Conservation (phyloP, 306 rosid species). For the Begonia loranthoides region DNA sequence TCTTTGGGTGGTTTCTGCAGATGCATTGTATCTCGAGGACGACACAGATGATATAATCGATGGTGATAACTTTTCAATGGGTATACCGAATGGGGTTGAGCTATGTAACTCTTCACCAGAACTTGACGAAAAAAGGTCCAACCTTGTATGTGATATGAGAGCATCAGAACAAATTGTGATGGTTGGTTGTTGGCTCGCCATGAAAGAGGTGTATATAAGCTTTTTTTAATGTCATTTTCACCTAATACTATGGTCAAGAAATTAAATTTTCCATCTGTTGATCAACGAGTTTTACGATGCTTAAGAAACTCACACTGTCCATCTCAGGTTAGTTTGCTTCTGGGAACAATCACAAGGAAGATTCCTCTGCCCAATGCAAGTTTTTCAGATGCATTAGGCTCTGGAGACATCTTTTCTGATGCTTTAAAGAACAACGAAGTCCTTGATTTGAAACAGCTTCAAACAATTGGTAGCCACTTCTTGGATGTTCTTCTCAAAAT, state of each 20-base stretch:
- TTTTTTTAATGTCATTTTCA: not conserved
- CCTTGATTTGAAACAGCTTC: slow-evolving; percentile 74
- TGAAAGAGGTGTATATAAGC: slow-evolving; percentile 89
- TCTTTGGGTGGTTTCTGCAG: slow-evolving; percentile 93
- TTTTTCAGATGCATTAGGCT: slow-evolving; percentile 27
- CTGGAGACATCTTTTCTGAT: slow-evolving; percentile 23
- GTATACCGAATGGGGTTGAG: slow-evolving; percentile 37
- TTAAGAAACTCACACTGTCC: slow-evolving; percentile 2
- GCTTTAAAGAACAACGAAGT: slow-evolving; percentile 31
- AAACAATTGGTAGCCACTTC: slow-evolving; percentile 84
- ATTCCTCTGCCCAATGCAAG: slow-evolving; percentile 56
- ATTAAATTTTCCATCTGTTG: not conserved
- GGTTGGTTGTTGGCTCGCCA: slow-evolving; percentile 99
- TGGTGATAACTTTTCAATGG: slow-evolving; percentile 49
- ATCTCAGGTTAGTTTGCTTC: slow-evolving; percentile 88
- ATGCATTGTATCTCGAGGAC: slow-evolving; percentile 90
- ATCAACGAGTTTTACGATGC: not conserved
- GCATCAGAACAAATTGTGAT: slow-evolving; percentile 78
- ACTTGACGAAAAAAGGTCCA: slow-evolving; percentile 29
- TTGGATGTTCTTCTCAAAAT: slow-evolving; percentile 94
- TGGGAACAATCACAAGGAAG: slow-evolving; percentile 86
- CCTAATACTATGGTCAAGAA: slow-evolving; percentile 1
- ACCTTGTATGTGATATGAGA: slow-evolving; percentile 29
- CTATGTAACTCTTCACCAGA: slow-evolving; percentile 24
- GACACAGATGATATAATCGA: slow-evolving; percentile 75